Base-by-base conservation (phyloP, 2,329 filamentous ascomycete species). In the Botryotinia narcissicola region DNA sequence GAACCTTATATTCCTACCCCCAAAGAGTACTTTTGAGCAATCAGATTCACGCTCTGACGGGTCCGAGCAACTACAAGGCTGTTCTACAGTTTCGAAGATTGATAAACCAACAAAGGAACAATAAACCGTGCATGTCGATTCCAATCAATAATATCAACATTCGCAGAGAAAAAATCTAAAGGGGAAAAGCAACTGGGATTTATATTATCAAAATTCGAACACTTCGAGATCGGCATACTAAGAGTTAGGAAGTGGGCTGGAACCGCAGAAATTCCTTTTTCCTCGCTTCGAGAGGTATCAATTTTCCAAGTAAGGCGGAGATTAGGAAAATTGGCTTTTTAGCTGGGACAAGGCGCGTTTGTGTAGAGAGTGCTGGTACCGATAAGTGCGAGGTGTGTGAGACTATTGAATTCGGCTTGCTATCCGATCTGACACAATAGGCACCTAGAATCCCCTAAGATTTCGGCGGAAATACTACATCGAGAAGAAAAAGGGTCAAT, bases 171-270 rank as follows among this genome's bases (percentile, higher is more conserved):
- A 66, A 48, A 8, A n/a, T 25, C 10, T 9, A 64, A 46, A 42
- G 60, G 42, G 62, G 62, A 25, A 14, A 64, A 46, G 42, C 18
- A 48, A n/a, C 62, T 68, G 35, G 35, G 64, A 40, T 68, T 54
- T 46, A 63, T 37, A 71, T 63, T 62, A 20, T 68, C 48, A n/a
- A 37, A 29, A 20, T 29, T 57, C 51, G 48, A 57, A 57, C 51
- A 57, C 22, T 29, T 68, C 35, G n/a, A 71, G 60, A 71, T 71
- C 70, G 70, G 61, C 70, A 60, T 51, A 22, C 70, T 35, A 42
- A 54, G 37, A 64, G n/a, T 22, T 57, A 64, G 54, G 59, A 71
- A 71, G 70, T 71, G 70, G 69, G 69, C 59, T 71, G 59, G 70
- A 71, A 54, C 70, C 60, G 44, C 59, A 71, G 60, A 42, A 71